Conservation (phyloP, 2,329 filamentous ascomycete genomes). For the Fusarium poae region DNA sequence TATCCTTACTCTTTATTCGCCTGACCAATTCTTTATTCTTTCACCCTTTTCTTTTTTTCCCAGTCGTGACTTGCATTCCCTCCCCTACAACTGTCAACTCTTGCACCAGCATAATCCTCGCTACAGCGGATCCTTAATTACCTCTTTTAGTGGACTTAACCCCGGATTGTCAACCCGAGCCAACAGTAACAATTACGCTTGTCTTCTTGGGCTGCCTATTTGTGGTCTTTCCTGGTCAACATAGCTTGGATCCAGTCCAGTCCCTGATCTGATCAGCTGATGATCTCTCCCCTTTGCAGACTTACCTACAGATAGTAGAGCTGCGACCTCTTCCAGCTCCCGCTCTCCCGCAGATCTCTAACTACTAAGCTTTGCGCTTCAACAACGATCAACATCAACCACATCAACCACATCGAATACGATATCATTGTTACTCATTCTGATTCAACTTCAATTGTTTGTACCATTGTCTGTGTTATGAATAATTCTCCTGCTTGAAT, state of each 20-base stretch:
- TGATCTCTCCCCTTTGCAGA: conserved; percentile 50
- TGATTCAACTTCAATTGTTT: conserved; percentile 7
- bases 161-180: conserved; percentile 47
- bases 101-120: conserved; percentile 19
- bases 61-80: conserved; percentile 4
- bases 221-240: conserved; percentile 33
- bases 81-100: conserved; percentile 5
- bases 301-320: conserved; percentile 44
- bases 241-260: conserved; percentile 27
- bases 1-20: conserved; percentile 1
- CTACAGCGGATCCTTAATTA: conserved; percentile 41
- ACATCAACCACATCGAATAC: conserved; percentile 18
- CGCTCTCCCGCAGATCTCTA: conserved; percentile 44
- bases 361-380: conserved; percentile 30
- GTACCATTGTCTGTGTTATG: conserved; percentile 39
- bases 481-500: conserved; percentile 43
- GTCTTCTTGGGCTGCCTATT: conserved; percentile 32
- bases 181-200: conserved; percentile 44
- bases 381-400: conserved; percentile 3
- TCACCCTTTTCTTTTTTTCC: conserved; percentile 1
- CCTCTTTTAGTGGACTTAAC: conserved; percentile 43
- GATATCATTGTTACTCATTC: conserved; percentile 2
- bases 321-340: conserved; percentile 43
- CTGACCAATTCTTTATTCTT: background rate
- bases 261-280: conserved; percentile 48